Conservation (phyloP, 2,329 filamentous ascomycete genomes). For the Ceratocystis cubensis region DNA sequence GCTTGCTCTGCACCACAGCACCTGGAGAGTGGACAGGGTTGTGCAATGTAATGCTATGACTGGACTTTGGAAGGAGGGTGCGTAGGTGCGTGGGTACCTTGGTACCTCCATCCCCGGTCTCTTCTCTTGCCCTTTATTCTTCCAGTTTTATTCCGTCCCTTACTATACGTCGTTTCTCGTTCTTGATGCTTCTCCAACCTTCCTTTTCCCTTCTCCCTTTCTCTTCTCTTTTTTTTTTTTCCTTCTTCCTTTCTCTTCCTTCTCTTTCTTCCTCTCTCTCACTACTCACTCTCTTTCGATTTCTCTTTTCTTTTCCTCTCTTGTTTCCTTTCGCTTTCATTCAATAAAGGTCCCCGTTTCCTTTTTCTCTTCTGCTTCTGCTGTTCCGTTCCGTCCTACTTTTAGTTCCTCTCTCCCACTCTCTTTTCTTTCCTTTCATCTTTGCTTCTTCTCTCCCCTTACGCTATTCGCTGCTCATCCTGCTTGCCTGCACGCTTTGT, state of each 20-base stretch:
- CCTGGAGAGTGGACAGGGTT: neutral
- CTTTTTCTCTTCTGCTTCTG: constrained; percentile 19
- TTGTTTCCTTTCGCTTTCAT: neutral
- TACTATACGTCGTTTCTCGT: constrained; percentile 22
- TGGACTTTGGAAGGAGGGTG: neutral
- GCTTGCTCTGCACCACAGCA: too few species aligned
- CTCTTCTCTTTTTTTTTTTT: constrained; percentile 20
- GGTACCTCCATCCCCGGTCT: neutral
- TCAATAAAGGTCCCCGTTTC: constrained; percentile 15
- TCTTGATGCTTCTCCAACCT: constrained; percentile 24
- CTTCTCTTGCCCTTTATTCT: constrained; percentile 4
- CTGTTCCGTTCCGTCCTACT: constrained; percentile 19
- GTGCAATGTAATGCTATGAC: neutral
- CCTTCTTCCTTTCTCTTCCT: constrained; percentile 23
- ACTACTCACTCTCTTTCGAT: constrained; percentile 20
- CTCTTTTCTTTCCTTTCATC: constrained; percentile 6
- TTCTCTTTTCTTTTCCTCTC: constrained; percentile 25
- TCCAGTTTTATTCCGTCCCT: constrained; percentile 20
- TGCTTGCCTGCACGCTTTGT: constrained; percentile 24
- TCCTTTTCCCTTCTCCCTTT: constrained; percentile 6
- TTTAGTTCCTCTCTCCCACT: constrained; percentile 25
- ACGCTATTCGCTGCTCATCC: constrained; percentile 23
- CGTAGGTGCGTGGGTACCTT: neutral
- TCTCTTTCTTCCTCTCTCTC: constrained; percentile 10
- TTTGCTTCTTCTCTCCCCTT: constrained; percentile 23